Percentiles rank a stretch among this genome's conserved stretches.
Conservation (phyloP, 2,329 filamentous ascomycete species). For the Penicillium sumatraense region DNA sequence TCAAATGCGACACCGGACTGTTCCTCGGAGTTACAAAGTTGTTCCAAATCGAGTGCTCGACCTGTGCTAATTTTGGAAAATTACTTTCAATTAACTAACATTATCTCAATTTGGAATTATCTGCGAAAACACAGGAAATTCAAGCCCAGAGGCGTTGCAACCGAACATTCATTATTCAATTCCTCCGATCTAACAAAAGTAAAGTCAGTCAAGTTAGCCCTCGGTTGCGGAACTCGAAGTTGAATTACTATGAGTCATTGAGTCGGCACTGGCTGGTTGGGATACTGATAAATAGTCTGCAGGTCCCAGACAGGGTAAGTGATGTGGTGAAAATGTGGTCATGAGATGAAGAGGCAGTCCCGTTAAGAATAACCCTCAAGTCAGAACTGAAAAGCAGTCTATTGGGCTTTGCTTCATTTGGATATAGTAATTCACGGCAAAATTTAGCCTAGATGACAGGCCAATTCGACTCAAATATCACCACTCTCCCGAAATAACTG, state of each 20-base stretch:
- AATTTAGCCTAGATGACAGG: no score
- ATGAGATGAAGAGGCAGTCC: background rate
- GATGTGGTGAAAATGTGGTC: background rate
- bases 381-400: no score
- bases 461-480: no score
- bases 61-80: background rate
- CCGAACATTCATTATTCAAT: background rate
- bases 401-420: no score
- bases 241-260: background rate
- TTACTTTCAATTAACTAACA: background rate
- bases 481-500: no score
- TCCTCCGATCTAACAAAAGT: no score
- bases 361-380: no score
- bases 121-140: background rate
- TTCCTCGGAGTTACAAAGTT: background rate
- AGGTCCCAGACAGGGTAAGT: background rate
- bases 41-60: background rate
- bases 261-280: background rate
- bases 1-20: background rate
- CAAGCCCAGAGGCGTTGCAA: background rate
- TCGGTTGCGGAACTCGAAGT: no score
- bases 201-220: no score
- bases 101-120: background rate
- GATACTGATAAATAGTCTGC: background rate
- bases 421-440: no score